Percentiles rank a stretch among this genome's conserved stretches.
These are phyloP conservation scores for Russula olivacea DNA, from an alignment of 768 basidiomycete genomes.

Conservation along the genomic window DNA sequence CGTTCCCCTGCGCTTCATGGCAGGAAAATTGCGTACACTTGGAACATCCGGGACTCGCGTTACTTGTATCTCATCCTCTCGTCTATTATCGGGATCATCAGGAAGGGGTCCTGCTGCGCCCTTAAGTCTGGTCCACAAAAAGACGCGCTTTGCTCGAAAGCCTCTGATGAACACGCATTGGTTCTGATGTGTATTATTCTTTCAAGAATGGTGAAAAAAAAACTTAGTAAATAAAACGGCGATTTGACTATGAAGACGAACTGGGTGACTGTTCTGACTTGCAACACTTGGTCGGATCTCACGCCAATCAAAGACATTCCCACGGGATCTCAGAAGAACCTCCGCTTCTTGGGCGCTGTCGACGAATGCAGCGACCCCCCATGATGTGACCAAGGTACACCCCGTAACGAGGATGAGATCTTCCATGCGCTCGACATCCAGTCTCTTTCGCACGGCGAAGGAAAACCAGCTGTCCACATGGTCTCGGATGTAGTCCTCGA, in stretches of 20 bases:
- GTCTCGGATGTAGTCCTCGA: slow-evolving; percentile 12
- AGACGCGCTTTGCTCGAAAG: slow-evolving; percentile 8
- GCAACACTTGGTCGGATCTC: neutral
- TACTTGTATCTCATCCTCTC: slow-evolving; percentile 2
- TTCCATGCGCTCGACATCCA: slow-evolving; percentile 10
- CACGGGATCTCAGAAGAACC: neutral
- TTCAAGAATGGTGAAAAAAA: neutral
- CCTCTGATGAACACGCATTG: slow-evolving; percentile 18
- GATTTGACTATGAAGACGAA: neutral
- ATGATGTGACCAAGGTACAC: slow-evolving; percentile 7
- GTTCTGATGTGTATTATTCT: neutral
- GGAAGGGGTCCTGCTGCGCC: slow-evolving; percentile 8
- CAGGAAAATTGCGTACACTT: neutral
- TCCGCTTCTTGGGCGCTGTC: neutral
- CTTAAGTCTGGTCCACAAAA: neutral
- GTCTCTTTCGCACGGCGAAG: neutral
- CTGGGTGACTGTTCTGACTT: neutral
- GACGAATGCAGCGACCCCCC: slow-evolving; percentile 1
- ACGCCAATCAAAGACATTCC: neutral
- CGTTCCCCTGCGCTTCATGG: neutral
- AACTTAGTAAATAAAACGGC: neutral
- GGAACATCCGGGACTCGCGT: neutral
- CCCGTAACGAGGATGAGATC: slow-evolving; percentile 17
- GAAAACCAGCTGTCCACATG: neutral
- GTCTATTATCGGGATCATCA: slow-evolving; percentile 3